Conservation (phyloP, 176 grass and related monocot genomes). For the Eleusine coracana region DNA sequence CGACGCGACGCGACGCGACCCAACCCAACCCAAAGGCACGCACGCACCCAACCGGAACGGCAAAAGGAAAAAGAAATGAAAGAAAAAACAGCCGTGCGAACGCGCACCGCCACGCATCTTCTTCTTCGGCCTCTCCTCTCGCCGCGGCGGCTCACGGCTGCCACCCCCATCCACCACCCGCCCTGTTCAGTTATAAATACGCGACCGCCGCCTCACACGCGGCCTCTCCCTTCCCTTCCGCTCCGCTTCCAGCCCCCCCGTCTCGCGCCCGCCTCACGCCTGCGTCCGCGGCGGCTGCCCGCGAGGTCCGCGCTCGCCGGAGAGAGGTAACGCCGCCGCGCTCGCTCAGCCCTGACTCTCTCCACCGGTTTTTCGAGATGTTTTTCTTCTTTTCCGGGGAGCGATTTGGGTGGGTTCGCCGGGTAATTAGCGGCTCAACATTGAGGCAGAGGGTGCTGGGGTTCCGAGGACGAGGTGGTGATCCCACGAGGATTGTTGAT, state of each 20-base stretch:
- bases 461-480: not conserved
- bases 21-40: not conserved
- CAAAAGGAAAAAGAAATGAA: not conserved
- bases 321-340: constrained; percentile 1
- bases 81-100: not conserved
- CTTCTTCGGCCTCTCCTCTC: not conserved
- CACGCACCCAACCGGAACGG: not conserved
- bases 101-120: constrained; percentile 4
- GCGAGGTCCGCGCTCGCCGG: not conserved
- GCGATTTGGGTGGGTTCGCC: not conserved
- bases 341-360: not conserved
- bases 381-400: not conserved
- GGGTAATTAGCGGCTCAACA: not conserved
- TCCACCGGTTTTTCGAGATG: not conserved
- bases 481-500: not conserved
- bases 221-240: not conserved
- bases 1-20: not conserved
- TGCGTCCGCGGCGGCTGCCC: too few relatives aligned
- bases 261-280: not conserved
- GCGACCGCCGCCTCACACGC: not conserved
- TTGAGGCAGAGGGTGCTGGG: not conserved
- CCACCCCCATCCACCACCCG: not conserved
- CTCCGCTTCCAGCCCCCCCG: not conserved
- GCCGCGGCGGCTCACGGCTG: constrained; percentile 11
- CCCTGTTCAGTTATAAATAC: constrained; percentile 10